Evolutionary conservation across 208 protist species (phyloP).

Genomic region (Novymonas esmeraldas): DNA sequence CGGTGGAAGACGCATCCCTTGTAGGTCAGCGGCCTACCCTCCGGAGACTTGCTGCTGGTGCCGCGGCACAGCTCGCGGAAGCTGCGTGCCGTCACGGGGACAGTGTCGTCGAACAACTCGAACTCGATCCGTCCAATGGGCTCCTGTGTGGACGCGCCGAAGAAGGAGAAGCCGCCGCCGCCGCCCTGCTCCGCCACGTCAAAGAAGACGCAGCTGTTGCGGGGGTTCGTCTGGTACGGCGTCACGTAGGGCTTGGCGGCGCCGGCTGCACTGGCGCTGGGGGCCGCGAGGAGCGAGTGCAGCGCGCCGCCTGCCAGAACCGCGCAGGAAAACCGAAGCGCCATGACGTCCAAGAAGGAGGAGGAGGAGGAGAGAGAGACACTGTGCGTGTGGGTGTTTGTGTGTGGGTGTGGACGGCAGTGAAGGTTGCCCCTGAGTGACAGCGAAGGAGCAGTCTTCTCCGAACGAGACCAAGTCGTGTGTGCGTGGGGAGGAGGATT

Average conservation of each 20-base stretch:
- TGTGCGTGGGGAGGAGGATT: too few species aligned
- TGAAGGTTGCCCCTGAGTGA: too few species aligned
- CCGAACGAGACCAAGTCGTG: too few species aligned
- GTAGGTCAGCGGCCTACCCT: slow-evolving; percentile 91
- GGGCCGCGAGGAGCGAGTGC: slow-evolving; percentile 25
- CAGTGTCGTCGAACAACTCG: slow-evolving; percentile 94
- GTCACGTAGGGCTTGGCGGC: slow-evolving; percentile 45
- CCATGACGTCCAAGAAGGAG: slow-evolving; percentile 26
- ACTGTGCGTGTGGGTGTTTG: neutral
- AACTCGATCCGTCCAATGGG: slow-evolving; percentile 93
- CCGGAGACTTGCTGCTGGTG: slow-evolving; percentile 42
- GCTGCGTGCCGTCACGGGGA: slow-evolving; percentile 93
- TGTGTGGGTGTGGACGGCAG: neutral
- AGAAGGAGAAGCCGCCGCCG: slow-evolving; percentile 44
- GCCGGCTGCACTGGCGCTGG: slow-evolving; percentile 21
- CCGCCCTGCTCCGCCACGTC: slow-evolving; percentile 59
- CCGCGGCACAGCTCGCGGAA: slow-evolving; percentile 89
- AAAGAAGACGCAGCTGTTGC: slow-evolving; percentile 87
- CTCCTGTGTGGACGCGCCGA: slow-evolving; percentile 37
- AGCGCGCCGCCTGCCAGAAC: slow-evolving; percentile 43
- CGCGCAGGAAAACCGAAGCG: slow-evolving; percentile 51
- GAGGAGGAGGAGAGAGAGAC: neutral
- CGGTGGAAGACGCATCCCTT: slow-evolving; percentile 94
- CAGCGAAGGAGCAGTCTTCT: too few species aligned
- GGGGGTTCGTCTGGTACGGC: slow-evolving; percentile 63